Percentiles rank a stretch among this genome's conserved stretches.
These are phyloP conservation scores for Citrullus amarus DNA, from an alignment of 306 rosid species.

Conservation along the genomic window DNA sequence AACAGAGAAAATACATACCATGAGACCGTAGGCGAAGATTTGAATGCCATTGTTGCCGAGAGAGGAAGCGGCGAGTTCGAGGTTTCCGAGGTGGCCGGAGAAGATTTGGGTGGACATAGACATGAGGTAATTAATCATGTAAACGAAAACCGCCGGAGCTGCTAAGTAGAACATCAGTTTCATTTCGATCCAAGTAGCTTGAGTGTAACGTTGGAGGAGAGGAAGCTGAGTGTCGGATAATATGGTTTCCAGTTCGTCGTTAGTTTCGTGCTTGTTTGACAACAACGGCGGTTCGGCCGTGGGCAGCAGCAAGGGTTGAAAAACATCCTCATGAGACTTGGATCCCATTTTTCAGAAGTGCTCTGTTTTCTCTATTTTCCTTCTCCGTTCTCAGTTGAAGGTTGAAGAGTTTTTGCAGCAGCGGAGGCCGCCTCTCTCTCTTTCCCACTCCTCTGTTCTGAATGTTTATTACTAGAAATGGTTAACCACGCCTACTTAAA, in stretches of 20 bases:
- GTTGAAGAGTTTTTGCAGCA: not conserved
- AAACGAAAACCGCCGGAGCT: slow-evolving; percentile 53
- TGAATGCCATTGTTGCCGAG: slow-evolving; percentile 74
- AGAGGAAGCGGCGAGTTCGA: slow-evolving; percentile 61
- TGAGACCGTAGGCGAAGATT: slow-evolving; percentile 62
- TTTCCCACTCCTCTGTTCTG: not conserved
- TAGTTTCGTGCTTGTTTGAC: not conserved
- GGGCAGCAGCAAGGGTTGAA: not conserved
- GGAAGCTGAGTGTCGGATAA: slow-evolving; percentile 30
- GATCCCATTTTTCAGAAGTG: not conserved
- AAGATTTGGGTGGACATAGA: slow-evolving; percentile 47
- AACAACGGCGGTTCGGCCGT: not conserved
- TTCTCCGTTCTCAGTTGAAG: not conserved
- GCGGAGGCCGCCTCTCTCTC: not conserved
- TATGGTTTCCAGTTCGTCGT: slow-evolving; percentile 29
- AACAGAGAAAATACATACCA: slow-evolving; percentile 17
- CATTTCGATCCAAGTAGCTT: slow-evolving; percentile 55
- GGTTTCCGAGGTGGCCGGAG: slow-evolving; percentile 75
- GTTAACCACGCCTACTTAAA: too few relatives aligned
- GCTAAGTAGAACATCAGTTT: slow-evolving; percentile 46
- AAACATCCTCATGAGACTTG: not conserved
- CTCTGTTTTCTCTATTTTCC: not conserved
- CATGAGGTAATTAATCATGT: slow-evolving; percentile 51
- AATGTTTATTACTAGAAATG: not conserved
- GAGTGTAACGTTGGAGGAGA: slow-evolving; percentile 12